Evolutionary conservation across 2,329 filamentous ascomycete species (phyloP).

Genomic region (Cladosporium velox): DNA sequence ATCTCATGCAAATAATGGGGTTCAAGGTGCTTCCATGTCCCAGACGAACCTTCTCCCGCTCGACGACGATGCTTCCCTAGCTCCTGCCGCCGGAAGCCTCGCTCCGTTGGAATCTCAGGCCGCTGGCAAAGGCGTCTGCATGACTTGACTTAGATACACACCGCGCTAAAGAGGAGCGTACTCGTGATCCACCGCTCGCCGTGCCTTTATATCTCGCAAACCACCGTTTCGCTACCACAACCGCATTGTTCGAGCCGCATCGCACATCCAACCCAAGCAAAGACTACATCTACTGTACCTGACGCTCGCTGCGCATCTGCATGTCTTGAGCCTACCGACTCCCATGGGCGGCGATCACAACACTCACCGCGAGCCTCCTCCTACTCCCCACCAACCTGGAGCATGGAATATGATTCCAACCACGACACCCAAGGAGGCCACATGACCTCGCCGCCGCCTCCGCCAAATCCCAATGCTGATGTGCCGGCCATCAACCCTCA

Average conservation of each 20-base stretch:
- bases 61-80: slow-evolving; percentile 5
- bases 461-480: slow-evolving; percentile 21
- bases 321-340: slow-evolving; percentile 15
- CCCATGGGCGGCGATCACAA: slow-evolving; percentile 15
- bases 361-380: slow-evolving; percentile 16
- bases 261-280: not conserved
- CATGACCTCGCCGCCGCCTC: slow-evolving; percentile 20
- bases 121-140: slow-evolving; percentile 3
- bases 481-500: slow-evolving; percentile 13
- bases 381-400: slow-evolving; percentile 12
- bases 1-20: not conserved
- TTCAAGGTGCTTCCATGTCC: not conserved
- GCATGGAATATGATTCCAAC: slow-evolving; percentile 21
- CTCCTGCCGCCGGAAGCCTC: slow-evolving; percentile 5
- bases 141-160: slow-evolving; percentile 10
- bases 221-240: not conserved
- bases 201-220: slow-evolving; percentile 12
- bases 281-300: not conserved
- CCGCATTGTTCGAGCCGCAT: not conserved
- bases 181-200: slow-evolving; percentile 3
- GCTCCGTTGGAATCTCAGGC: slow-evolving; percentile 9
- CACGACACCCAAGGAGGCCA: slow-evolving; percentile 6
- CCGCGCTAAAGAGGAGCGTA: slow-evolving; percentile 10
- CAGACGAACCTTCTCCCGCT: not conserved
- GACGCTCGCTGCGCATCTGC: not conserved